Base-by-base conservation (phyloP, 2,329 filamentous ascomycete genomes). In the Akanthomyces muscarius region DNA sequence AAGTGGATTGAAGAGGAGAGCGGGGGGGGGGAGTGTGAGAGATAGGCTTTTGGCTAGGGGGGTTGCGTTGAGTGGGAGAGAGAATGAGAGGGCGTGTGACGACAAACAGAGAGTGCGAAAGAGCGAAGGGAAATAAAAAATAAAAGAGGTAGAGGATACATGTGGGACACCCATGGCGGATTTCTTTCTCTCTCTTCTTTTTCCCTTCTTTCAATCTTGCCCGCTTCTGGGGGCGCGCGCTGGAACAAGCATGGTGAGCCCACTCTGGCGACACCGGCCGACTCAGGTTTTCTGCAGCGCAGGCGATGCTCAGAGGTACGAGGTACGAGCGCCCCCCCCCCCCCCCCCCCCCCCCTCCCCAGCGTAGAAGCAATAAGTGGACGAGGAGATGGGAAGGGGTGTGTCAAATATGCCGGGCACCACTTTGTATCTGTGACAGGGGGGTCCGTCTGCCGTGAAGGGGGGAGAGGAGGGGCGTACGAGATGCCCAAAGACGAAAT, bases 21-120 rank as follows among this genome's bases (percentile, higher is more conserved):
- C 21, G 14, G 50, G 42, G 56, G 23, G 56, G 45, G 42, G 56
- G 56, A n/a, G 56, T 51, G 33, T 51, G 10, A 6, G 47, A 60
- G 56, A 60, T 60, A 51, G 56, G 44, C 56, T 59, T 59, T 48
- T 57, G 54, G 42, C 54, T 56, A 21, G 1, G 30, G 55, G 25
- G 23, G 5, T 47, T 18, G 36, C 30, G 11, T 42, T 8, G 28
- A 50, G 25, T 42, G 21, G 5, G 53, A 25, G 36, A 14, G 30
- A 25, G 14, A 52, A n/a, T 5, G 25, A 18, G 30, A 4, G 30
- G 11, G 47, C 11, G 45, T 51, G 56, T 42, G 33, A 54, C 25
- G 28, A 16, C 21, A 30, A 47, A 50, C 45, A 21, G 30, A 21
- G 56, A 33, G 36, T 25, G 54, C 21, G 28, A 38, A 58, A 48